Evolutionary conservation across 2,329 filamentous ascomycete species (phyloP), one percentile per base, ranked within the genome.

Genomic region (Aspergillus fijiensis): DNA sequence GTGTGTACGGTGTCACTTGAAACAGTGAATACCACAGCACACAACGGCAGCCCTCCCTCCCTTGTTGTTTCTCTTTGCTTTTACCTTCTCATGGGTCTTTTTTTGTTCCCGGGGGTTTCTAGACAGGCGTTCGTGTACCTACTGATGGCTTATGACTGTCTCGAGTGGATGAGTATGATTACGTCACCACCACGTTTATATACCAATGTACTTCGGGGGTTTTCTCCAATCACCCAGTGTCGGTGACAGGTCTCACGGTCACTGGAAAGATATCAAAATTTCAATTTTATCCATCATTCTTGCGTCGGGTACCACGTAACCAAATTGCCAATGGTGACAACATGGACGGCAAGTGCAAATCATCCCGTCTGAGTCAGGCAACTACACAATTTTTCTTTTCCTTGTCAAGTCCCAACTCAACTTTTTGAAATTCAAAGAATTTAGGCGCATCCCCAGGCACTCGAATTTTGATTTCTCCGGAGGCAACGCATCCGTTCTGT

Each of bases 51-150:
- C 25, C 31, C 42, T 35, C 49, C 21, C 39, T 47, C 42, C 45
- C 45, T 19, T 55, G 21, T 55, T 29, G 42, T 39, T 49, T 55
- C 42, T 42, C 31, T 29, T 49, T n/a, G 33, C 16, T 53, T 53
- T 16, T 14, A 16, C 31, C 33, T 42, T 33, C 27, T 33, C 27
- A 48, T 55, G 42, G 39, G 21, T 48, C n/a, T 55, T 31, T 29
- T 55, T 35, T 29, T 35, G 31, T 55, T 55, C 42, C 53, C 45
- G 29, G 52, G 52, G 51, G 53, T 29, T 31, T 35, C 27, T 55
- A 55, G 53, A 55, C 42, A n/a, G 53, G 53, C 53, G 53, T 55
- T 55, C 12, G 23, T 55, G 53, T 55, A 55, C 29, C 27, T 55
- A 49, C 31, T 55, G 53, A 55, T 55, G 53, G 53, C 12, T 55